Evolutionary conservation across 2,329 filamentous ascomycete genomes (phyloP), one percentile per base, ranked within the genome.

Genomic region (Pestalotiopsis sp.): DNA sequence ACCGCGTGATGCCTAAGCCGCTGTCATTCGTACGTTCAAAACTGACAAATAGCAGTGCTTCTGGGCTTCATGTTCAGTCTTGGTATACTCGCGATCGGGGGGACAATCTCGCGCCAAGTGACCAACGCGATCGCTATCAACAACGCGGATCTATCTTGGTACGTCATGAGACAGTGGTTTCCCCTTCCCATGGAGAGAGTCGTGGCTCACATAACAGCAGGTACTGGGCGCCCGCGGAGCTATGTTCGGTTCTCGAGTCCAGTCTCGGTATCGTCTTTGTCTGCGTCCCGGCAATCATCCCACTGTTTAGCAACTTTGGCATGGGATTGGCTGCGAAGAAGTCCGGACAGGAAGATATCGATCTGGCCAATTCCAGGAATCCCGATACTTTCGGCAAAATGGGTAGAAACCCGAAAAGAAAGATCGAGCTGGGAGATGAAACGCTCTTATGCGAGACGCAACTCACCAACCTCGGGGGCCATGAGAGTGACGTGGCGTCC

Each of bases 61-160:
- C 25, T 59, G 57, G 14, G 57, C 27, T 14, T 59, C 57, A 59
- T 59, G 57, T 59, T 59, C 20, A 59, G 57, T 59, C 27, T 59
- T 1, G 57, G 57, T 59, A 27, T 20, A 14, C 57, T 59, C 11
- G 57, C 57, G 23, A 59, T 59, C 14, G 57, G 57, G 13, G 57
- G 57, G 23, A 59, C 57, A 31, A 13, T 59, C 27, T 25, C 57
- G 4, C 20, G 57, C 9, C 57, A 59, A 11, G 57, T 59, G 3
- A 59, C 57, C 9, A 59, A 59, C 20, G 57, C 57, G 27, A 59
- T 59, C 14, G 57, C 57, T 6, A 59, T 59, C 9, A 59, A 59
- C 20, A 27, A 59, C 14, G 6, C 57, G 9, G 57, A 59, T 23
- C 25, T 59, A 14, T 12, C 57, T 20, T 59, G 57, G 57, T 59